phyloP scores from a whole-genome alignment of 495 filamentous ascomycete genomes.

The Podospora appendiculata region DNA sequence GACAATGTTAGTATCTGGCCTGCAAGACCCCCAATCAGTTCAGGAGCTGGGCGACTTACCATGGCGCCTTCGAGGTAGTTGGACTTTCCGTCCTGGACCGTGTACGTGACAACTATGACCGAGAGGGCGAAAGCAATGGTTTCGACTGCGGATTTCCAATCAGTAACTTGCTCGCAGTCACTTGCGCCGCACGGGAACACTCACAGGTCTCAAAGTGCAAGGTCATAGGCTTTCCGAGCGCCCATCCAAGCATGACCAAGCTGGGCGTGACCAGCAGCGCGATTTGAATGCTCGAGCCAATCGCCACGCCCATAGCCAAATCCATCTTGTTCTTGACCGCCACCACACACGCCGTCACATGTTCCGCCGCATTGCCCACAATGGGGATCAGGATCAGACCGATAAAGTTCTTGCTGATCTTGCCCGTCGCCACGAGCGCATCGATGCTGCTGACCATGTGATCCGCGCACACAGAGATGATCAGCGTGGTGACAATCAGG shows the following conservation, averaged over 20 bases:
- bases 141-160: slow-evolving; percentile 49
- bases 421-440: slow-evolving; percentile 68
- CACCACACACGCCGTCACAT: slow-evolving; percentile 90
- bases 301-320: slow-evolving; percentile 86
- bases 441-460: slow-evolving; percentile 93
- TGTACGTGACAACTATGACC: slow-evolving; percentile 84
- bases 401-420: slow-evolving; percentile 93
- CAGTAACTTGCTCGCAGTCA: no score
- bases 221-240: slow-evolving; percentile 72
- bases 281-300: slow-evolving; percentile 91
- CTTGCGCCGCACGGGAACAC: slow-evolving; percentile 7
- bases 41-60: slow-evolving; percentile 42
- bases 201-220: slow-evolving; percentile 72
- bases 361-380: slow-evolving; percentile 95
- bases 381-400: slow-evolving; percentile 93
- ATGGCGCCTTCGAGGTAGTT: slow-evolving; percentile 94
- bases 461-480: slow-evolving; percentile 89
- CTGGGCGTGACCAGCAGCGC: slow-evolving; percentile 87
- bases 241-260: slow-evolving; percentile 86
- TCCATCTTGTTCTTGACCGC: slow-evolving; percentile 97
- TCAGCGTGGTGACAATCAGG: slow-evolving; percentile 67
- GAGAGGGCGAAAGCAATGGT: slow-evolving; percentile 89
- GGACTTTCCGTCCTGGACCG: slow-evolving; percentile 87
- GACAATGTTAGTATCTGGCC: no score
- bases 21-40: no score